Evolutionary conservation across 2,329 filamentous ascomycete species (phyloP), one percentile per base, ranked within the genome.

Genomic region (Phyllosticta capitalensis): DNA sequence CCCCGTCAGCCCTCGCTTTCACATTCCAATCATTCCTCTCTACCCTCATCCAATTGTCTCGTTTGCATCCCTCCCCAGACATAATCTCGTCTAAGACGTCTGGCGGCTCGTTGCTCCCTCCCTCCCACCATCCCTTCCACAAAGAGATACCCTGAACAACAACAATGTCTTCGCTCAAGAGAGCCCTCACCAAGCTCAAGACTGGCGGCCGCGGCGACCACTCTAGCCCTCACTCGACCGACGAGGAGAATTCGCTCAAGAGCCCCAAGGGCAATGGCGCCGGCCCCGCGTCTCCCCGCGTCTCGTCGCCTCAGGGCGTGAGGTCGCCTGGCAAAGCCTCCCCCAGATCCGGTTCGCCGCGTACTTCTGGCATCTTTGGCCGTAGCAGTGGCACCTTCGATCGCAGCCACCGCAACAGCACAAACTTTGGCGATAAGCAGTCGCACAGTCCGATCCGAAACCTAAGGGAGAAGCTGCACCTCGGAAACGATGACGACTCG

Each of bases 171-270:
- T 74, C 75, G 57, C 73, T 79, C 64, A 78, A 78, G 65, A 78
- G 77, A 66, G 76, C 74, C 26, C 68, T 75, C 56, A 70, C 67
- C 55, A 75, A 74, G 68, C 69, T 79, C 62, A 75, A 75, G 68
- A 68, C 74, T 30, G 68, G 65, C 49, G 52, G 62, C 22, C 30
- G 28, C 49, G 55, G 67, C 61, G 56, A 64, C 55, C 65, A 63
- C 65, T 68, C 69, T 61, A 68, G 64, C 54, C 17, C 38, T n/a
- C 38, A 45, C 38, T 66, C 68, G 9, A 72, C 69, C 6, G 71
- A 73, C 61, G 68, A 72, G 26, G 73, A 75, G 59, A 63, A 56
- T 56, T 63, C 65, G 54, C 22, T 67, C 64, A 69, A 66, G 59
- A 71, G 69, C 28, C 68, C 69, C 55, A 65, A 61, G 26, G 56